A percentile compares a stretch with the other conserved stretches of the same genome.
phyloP scores from a whole-genome alignment of 805 yeast species.

The Wickerhamiella sergipiensis region DNA sequence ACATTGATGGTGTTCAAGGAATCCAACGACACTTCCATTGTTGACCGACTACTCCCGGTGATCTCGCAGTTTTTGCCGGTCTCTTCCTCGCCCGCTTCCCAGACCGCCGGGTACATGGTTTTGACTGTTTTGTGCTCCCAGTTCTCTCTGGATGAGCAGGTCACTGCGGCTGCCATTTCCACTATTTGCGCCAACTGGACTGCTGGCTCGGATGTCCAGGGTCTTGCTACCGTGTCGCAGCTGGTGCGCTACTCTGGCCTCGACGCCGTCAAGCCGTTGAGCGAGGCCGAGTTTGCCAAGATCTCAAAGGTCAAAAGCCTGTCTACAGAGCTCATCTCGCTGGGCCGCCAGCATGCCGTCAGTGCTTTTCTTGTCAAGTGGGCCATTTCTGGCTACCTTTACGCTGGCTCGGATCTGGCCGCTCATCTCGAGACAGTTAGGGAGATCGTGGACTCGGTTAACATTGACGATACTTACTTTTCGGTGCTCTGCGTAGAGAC shows the following conservation, averaged over 20 bases:
- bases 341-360: conserved; percentile 21
- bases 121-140: conserved; percentile 66
- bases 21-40: conserved; percentile 24
- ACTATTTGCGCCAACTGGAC: conserved; percentile 39
- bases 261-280: conserved; percentile 12
- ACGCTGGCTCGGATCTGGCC: conserved; percentile 24
- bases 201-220: conserved; percentile 19
- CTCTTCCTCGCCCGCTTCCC: conserved; percentile 37
- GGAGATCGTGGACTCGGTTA: conserved; percentile 4
- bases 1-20: conserved; percentile 51
- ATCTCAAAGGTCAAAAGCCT: conserved; percentile 18
- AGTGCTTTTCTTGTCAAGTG: conserved; percentile 34
- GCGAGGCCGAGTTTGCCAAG: conserved; percentile 9
- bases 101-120: conserved; percentile 72
- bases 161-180: conserved; percentile 46
- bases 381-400: conserved; percentile 32
- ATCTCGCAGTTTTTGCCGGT: conserved; percentile 22
- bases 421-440: conserved; percentile 11
- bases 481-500: neutral
- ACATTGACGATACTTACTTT: neutral
- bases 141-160: conserved; percentile 41
- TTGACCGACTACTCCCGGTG: conserved; percentile 24
- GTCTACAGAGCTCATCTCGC: conserved; percentile 14
- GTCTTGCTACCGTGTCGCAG: conserved; percentile 24
- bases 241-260: conserved; percentile 16